phyloP scores from a whole-genome alignment of 805 yeast species.

The Candida xyloterini region DNA sequence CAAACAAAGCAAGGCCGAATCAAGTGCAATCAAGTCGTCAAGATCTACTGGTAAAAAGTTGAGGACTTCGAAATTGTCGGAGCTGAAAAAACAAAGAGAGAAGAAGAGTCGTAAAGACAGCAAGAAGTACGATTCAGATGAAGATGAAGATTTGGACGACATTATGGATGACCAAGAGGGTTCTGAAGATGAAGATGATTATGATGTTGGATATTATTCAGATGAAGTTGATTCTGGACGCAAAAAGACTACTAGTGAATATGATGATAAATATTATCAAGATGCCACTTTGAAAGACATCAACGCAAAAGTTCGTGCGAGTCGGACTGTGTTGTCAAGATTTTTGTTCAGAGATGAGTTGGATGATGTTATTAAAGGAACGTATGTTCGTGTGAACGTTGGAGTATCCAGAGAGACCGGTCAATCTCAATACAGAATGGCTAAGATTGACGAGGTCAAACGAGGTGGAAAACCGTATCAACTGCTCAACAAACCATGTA shows the following conservation, averaged over 20 bases:
- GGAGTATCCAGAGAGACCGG: conserved; percentile 65
- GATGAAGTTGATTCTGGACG: conserved; percentile 28
- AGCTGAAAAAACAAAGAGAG: conserved; percentile 37
- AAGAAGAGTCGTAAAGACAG: conserved; percentile 31
- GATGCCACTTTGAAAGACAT: conserved; percentile 60
- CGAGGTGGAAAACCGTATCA: conserved; percentile 40
- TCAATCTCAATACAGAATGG: conserved; percentile 73
- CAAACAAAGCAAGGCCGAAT: conserved; percentile 47
- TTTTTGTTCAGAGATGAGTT: conserved; percentile 83
- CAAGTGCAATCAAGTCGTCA: conserved; percentile 29
- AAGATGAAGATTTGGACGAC: conserved; percentile 42
- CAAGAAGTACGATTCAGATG: conserved; percentile 23
- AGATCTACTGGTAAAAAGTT: conserved; percentile 24
- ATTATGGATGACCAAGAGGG: conserved; percentile 29
- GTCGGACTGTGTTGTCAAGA: conserved; percentile 71
- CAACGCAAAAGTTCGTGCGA: conserved; percentile 63
- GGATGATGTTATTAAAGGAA: conserved; percentile 62
- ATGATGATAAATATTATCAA: conserved; percentile 35
- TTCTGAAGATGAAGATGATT: conserved; percentile 40
- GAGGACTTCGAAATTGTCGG: conserved; percentile 35
- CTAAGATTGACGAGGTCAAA: conserved; percentile 64
- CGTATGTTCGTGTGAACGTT: conserved; percentile 80
- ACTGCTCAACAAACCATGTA: conserved; percentile 42
- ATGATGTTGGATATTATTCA: conserved; percentile 33
- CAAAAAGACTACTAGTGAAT: conserved; percentile 42